These are phyloP conservation scores for Phaeosphaeriaceae sp. DNA, from an alignment of 2,329 filamentous ascomycete species.

Conservation along the genomic window DNA sequence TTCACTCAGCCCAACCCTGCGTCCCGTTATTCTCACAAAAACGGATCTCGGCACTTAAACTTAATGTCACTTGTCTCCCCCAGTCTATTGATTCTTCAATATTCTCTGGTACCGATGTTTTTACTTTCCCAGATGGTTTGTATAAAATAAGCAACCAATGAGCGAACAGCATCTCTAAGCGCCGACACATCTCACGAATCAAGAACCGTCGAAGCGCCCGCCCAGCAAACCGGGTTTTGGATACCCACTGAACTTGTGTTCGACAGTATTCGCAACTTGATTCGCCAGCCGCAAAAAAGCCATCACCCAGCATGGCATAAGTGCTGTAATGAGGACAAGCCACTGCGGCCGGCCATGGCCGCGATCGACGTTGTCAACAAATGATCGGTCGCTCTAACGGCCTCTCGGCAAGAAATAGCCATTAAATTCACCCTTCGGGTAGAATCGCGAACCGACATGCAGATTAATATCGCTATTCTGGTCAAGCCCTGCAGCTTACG, in stretches of 20 bases:
- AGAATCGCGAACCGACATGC: conserved; percentile 8
- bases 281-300: conserved; percentile 15
- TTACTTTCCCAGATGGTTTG: neutral
- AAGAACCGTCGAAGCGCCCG: conserved; percentile 36
- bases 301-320: conserved; percentile 5
- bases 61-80: neutral
- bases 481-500: conserved; percentile 30
- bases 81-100: neutral
- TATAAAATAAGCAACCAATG: conserved; percentile 16
- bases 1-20: no score
- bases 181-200: conserved; percentile 36
- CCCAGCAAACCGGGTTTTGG: conserved; percentile 32
- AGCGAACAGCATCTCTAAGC: conserved; percentile 28
- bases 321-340: conserved; percentile 11
- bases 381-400: conserved; percentile 4
- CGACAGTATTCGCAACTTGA: conserved; percentile 11
- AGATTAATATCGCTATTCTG: conserved; percentile 25
- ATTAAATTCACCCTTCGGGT: conserved; percentile 21
- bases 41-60: no score
- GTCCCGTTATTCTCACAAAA: no score
- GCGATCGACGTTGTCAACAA: conserved; percentile 9
- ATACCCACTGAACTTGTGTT: conserved; percentile 24
- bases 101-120: conserved; percentile 1
- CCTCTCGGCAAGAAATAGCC: conserved; percentile 7
- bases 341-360: conserved; percentile 8